Base-by-base conservation (phyloP, 2,329 filamentous ascomycete species). In the Emmonsiellopsis sp. region DNA sequence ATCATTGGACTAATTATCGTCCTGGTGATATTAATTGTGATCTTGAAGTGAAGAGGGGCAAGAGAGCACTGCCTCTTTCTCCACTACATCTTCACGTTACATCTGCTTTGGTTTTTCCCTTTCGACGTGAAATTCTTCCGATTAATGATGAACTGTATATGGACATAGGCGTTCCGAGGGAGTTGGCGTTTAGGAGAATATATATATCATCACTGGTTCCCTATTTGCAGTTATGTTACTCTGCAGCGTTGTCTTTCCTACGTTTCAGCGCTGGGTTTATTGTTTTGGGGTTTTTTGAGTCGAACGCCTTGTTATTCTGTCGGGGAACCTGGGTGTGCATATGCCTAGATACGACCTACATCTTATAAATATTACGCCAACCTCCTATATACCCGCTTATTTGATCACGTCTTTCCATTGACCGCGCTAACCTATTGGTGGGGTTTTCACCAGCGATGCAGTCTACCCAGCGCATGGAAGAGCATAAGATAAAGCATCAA, bases 1-100 rank as follows among this genome's bases (percentile, higher is more conserved):
- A 88, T 94, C 55, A 83, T 96, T 59, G 79, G 85, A 15, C 73
- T 95, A 66, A 93, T 96, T 61, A 80, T 94, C 50, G 78, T 95
- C 9, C 71, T 96, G 62, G 79, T 95, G 5, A 72, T 96, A 62
- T 69, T 95, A 63, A 94, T 96, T 72, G 81, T 86, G 26, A 81
- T 95, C 45, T 67, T 91, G 71, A 93, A 93, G 72, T 91, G 71
- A 69, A 61, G 16, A 6, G 11, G 1, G 7, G 7, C 34, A 13
- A 41, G 30, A 55, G 26, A 13, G 6, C 35, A 15, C 11, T 37
- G 34, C 6, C 34, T 42, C 35, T 41, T 40, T 42, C 26, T 48
- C 26, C 42, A 30, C 41, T 49, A 44, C 40, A 50, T 44, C 32
- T 16, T 48, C 16, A 20, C 37, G 41, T 54, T 53, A 2, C 5